Evolutionary conservation across 306 rosid species (phyloP), one percentile per base, ranked within the genome.

Genomic region (Prunus campanulata): DNA sequence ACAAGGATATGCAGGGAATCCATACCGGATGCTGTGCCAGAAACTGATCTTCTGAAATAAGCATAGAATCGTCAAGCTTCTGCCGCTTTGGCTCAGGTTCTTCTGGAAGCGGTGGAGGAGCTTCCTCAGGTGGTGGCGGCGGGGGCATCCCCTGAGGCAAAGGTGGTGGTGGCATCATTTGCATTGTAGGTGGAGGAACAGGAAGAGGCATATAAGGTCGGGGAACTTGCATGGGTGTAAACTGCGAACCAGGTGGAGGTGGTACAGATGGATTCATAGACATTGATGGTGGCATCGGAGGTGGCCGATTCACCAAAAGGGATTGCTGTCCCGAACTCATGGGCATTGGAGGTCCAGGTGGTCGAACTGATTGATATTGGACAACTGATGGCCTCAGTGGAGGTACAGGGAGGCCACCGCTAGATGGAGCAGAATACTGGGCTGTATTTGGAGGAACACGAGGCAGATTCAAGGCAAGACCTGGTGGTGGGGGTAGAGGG

Each of bases 81-180:
- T 86, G 97, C 85, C 88, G 85, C 92, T 95, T 95, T 27, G 97
- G 97, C 75, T 95, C 97, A 7, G 97, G 99, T 80, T 95, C 99
- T 9, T 92, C 97, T 11, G 96, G 99, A 39, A 91, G 97, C 0
- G 97, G 97, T 3, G 97, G 99, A 77, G 92, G 97, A 84, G 97
- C 99, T 86, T 92, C 99, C 29, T 95, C 99, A 5, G 96, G 99
- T 22, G 93, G 96, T 1, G 96, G 96, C 0, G 98, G 97, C 0
- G 98, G 97, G 25, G 93, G 91, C 83, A 89, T 42, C 85, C 97
- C 99, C 20, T 89, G 92, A 63, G 97, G 97, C 87, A 91, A 57
- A 46, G 90, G 99, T 10, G 97, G 94, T 29, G 87, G 96, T 25
- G 91, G 93, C 96, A 91, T 89, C 97, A 92, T 89, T 65, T 77